These are phyloP conservation scores for Heterobasidion annosum DNA, from an alignment of 1,284 basidiomycete species.

Conservation along the genomic window DNA sequence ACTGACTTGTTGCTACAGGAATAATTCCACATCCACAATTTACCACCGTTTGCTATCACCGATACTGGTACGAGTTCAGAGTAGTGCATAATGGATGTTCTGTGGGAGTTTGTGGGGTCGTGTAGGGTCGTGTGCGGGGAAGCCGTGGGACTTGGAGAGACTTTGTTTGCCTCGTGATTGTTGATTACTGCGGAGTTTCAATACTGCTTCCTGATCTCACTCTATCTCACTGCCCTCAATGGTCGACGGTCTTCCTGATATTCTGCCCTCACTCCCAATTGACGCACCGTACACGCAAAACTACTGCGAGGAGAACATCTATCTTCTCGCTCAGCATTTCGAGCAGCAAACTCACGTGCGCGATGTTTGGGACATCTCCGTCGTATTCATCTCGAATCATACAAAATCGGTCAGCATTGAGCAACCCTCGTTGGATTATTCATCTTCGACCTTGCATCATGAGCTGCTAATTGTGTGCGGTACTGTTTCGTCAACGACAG, in stretches of 20 bases:
- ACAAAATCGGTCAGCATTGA: slow-evolving; percentile 36
- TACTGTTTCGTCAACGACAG: slow-evolving; percentile 21
- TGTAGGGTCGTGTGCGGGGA: not conserved
- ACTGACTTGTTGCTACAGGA: not conserved
- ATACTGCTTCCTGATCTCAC: not conserved
- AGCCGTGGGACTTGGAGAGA: not conserved
- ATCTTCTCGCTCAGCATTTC: slow-evolving; percentile 43
- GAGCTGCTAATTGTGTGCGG: not conserved
- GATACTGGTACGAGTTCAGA: not conserved
- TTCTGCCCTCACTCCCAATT: slow-evolving; percentile 20
- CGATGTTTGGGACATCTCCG: slow-evolving; percentile 39
- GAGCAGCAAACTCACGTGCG: slow-evolving; percentile 17
- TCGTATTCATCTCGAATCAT: slow-evolving; percentile 60
- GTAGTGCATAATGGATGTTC: not conserved
- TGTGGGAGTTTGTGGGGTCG: not conserved
- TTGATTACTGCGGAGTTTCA: not conserved
- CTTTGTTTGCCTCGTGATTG: not conserved
- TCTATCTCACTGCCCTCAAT: not conserved
- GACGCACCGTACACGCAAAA: slow-evolving; percentile 26
- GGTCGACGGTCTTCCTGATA: not conserved
- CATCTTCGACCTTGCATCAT: not conserved
- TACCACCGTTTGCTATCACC: not conserved
- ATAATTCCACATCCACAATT: not conserved
- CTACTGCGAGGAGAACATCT: slow-evolving; percentile 70
- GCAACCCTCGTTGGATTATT: no score